Base-by-base conservation (phyloP, 257 asterid species). In the Ocimum tenuiflorum region DNA sequence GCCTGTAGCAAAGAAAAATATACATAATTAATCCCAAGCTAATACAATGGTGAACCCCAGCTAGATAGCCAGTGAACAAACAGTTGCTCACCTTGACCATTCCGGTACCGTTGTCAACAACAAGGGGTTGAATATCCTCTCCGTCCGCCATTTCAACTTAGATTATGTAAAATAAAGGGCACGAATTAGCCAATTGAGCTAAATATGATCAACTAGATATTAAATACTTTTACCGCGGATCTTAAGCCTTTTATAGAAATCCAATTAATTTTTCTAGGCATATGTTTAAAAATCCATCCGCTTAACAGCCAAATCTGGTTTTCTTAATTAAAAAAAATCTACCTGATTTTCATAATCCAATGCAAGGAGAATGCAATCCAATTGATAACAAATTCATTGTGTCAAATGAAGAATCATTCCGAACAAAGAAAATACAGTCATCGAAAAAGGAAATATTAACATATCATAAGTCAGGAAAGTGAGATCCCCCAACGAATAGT, bases 51-150 rank as follows among this genome's bases (percentile, higher is more conserved):
- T 45, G 14, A 15, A 19, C 4, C 52, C 66, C 41, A 18, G 7
- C 19, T 31, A 31, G 48, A 33, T 18, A 58, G 9, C 15, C 47
- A 33, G 10, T 15, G 12, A 14, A 31, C 5, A 1, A 60, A 42
- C 6, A 19, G 29, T 18, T 8, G 52, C 73, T 67, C 67, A 80
- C 85, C 85, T 80, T 80, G 27, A 80, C 80, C 78, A 77, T 80
- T 60, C 82, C 82, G n/a, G 82, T 76, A 46, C 85, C 85, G 53
- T 80, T 76, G 58, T 80, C 85, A 41, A 80, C 80, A 67, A 80
- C 85, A 50, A 80, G 82, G 53, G 85, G 85, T 54, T 73, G 82
- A 70, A 73, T 57, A 63, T 77, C 80, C 73, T 76, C 80, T 46
- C 69, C 78, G 0, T 80, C 80, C 2, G 82, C 85, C 85, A 80